phyloP scores from a whole-genome alignment of 192 early-diverging fungal species.

The Entophlyctis helioformis region DNA sequence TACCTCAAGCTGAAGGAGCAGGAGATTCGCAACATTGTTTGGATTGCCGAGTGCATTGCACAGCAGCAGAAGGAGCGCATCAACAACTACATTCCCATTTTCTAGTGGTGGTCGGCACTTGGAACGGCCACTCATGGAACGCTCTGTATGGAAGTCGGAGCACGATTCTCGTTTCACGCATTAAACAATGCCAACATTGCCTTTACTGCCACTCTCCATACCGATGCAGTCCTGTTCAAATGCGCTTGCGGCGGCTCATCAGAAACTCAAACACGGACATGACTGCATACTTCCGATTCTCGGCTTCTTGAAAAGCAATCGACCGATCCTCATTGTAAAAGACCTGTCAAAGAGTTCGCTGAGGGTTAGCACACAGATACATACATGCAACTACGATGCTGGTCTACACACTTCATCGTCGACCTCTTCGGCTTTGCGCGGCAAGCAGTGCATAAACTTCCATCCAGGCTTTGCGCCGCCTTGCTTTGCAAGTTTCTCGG shows the following conservation, averaged over 20 bases:
- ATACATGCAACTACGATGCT: no score
- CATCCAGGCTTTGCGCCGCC: constrained; percentile 77
- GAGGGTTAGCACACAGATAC: no score
- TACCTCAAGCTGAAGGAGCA: constrained; percentile 97
- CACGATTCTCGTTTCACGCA: no score
- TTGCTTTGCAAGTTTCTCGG: constrained; percentile 63
- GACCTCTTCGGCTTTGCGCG: constrained; percentile 93
- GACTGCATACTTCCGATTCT: constrained; percentile 99
- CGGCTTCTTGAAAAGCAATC: constrained; percentile 91
- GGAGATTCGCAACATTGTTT: constrained; percentile 96
- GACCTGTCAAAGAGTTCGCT: constrained; percentile 10
- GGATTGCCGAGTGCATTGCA: constrained; percentile 99
- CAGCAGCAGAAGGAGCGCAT: constrained; percentile 94
- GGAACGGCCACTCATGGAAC: no score
- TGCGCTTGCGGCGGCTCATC: no score
- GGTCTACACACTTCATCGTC: constrained; percentile 63
- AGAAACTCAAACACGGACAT: constrained; percentile 61
- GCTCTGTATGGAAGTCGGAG: no score
- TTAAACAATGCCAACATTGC: no score
- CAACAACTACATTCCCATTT: constrained; percentile 86
- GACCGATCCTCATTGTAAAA: constrained; percentile 86
- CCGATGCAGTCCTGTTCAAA: no score
- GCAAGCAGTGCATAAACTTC: constrained; percentile 98
- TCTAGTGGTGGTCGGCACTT: no score
- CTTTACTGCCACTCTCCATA: no score